Conservation (phyloP, 2,329 filamentous ascomycete species). For the Monosporascus sp. region DNA sequence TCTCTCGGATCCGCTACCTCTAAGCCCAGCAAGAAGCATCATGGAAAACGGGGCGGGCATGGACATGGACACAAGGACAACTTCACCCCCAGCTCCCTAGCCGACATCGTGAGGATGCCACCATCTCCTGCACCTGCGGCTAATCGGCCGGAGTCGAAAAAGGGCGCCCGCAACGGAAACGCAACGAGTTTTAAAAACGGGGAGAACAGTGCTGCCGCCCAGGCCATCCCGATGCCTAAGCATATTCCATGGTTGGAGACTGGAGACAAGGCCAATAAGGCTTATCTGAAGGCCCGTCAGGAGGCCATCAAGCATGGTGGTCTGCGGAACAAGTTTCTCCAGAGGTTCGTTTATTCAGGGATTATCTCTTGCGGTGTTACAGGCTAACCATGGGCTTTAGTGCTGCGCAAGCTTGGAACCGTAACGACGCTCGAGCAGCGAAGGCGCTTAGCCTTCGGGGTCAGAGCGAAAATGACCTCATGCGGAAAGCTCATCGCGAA, state of each 20-base stretch:
- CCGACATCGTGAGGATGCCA: constrained; percentile 93
- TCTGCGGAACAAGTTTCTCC: constrained; percentile 91
- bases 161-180: constrained; percentile 58
- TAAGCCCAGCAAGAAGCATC: constrained; percentile 84
- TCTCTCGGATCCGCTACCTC: constrained; percentile 71
- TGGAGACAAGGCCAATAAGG: constrained; percentile 82
- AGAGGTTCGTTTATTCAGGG: constrained; percentile 57
- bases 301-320: constrained; percentile 97
- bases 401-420: constrained; percentile 96
- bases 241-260: constrained; percentile 97
- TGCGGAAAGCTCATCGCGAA: constrained; percentile 94
- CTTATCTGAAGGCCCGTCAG: constrained; percentile 89
- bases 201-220: constrained; percentile 76
- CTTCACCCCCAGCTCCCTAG: constrained; percentile 68
- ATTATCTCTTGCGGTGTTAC: background rate
- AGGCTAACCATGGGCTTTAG: constrained; percentile 38
- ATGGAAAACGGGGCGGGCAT: constrained; percentile 84
- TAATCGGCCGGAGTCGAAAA: constrained; percentile 56
- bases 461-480: constrained; percentile 93
- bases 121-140: constrained; percentile 69
- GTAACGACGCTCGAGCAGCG: constrained; percentile 91
- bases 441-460: constrained; percentile 92
- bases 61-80: constrained; percentile 66
- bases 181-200: constrained; percentile 58
- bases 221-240: constrained; percentile 80